A percentile compares a stretch with the other conserved stretches of the same genome.
These are phyloP conservation scores for Actinomortierella wolfii DNA, from an alignment of 371 early-diverging fungal genomes.

Conservation along the genomic window DNA sequence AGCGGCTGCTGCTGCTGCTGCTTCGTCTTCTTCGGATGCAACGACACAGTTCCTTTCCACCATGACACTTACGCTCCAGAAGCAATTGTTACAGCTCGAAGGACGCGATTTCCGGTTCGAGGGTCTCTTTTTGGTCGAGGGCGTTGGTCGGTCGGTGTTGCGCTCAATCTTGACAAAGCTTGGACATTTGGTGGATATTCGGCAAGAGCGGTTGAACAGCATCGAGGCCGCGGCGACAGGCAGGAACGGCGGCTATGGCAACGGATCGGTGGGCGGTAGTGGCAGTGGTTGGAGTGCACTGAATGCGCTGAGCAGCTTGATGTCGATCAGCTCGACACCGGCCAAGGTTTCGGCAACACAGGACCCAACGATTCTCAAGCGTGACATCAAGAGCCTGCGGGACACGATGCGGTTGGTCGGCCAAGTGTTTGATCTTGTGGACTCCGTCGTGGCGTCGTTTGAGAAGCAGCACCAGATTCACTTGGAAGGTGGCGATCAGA, in stretches of 20 bases:
- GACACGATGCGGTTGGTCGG: slow-evolving; percentile 34
- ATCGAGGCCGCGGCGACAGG: slow-evolving; percentile 14
- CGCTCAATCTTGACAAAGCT: slow-evolving; percentile 41
- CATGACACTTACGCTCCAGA: slow-evolving; percentile 23
- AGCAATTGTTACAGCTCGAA: slow-evolving; percentile 31
- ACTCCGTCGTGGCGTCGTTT: slow-evolving; percentile 26
- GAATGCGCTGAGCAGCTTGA: slow-evolving; percentile 2
- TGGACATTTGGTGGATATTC: slow-evolving; percentile 34
- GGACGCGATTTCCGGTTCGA: slow-evolving; percentile 29
- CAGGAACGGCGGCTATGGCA: neutral
- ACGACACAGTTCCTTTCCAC: slow-evolving; percentile 28
- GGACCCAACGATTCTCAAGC: slow-evolving; percentile 13
- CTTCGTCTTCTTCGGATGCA: slow-evolving; percentile 20
- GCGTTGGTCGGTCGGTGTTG: slow-evolving; percentile 21
- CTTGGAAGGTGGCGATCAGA: slow-evolving; percentile 5
- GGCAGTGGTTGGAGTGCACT: slow-evolving; percentile 8
- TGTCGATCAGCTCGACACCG: slow-evolving; percentile 12
- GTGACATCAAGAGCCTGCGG: slow-evolving; percentile 25
- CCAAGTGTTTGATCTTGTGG: slow-evolving; percentile 40
- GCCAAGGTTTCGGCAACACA: slow-evolving; percentile 15
- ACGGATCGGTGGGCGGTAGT: slow-evolving; percentile 1
- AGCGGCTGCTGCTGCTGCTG: slow-evolving; percentile 5
- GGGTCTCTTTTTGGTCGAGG: slow-evolving; percentile 37
- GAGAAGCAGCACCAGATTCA: slow-evolving; percentile 32
- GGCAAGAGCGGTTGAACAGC: slow-evolving; percentile 22